Conservation (phyloP, 371 early-diverging fungal species). For the Saksenaea vasiformis region DNA sequence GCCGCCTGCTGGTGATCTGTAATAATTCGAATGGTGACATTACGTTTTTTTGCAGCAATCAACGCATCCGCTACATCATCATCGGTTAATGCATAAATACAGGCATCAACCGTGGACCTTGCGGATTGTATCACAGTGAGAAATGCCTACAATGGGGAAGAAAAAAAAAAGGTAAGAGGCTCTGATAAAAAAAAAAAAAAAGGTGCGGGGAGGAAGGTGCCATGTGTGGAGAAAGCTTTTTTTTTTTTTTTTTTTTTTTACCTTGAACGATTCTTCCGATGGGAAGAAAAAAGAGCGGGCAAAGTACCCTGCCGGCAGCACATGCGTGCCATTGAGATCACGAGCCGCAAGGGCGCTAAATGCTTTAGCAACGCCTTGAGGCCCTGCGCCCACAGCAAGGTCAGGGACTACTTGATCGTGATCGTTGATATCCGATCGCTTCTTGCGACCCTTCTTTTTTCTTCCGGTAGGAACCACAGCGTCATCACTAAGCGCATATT, state of each 20-base stretch:
- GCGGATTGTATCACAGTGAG: constrained; percentile 55
- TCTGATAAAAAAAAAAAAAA: too few species aligned
- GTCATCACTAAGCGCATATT: constrained; percentile 5
- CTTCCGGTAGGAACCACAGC: constrained; percentile 9
- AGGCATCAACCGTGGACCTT: constrained; percentile 57
- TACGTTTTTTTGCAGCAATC: constrained; percentile 58
- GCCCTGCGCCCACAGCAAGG: constrained; percentile 32
- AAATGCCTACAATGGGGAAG: constrained; percentile 39
- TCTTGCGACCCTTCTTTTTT: constrained; percentile 8
- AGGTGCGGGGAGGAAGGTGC: too few species aligned
- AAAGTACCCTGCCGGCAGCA: constrained; percentile 33
- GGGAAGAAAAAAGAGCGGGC: constrained; percentile 64
- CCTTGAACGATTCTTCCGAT: constrained; percentile 62
- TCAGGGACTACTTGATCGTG: constrained; percentile 19
- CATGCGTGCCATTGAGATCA: constrained; percentile 5
- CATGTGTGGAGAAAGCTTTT: too few species aligned
- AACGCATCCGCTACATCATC: constrained; percentile 65
- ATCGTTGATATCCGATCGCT: constrained; percentile 16
- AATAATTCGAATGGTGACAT: constrained; percentile 53
- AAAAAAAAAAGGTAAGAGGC: not conserved
- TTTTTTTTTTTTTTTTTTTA: constrained; percentile 15
- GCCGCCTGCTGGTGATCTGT: constrained; percentile 69
- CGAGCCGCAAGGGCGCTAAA: constrained; percentile 15
- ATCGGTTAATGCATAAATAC: constrained; percentile 70
- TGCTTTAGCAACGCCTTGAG: constrained; percentile 30